Evolutionary conservation across 192 early-diverging fungal genomes (phyloP), one percentile per base, ranked within the genome.

Genomic region (Podila verticillata): DNA sequence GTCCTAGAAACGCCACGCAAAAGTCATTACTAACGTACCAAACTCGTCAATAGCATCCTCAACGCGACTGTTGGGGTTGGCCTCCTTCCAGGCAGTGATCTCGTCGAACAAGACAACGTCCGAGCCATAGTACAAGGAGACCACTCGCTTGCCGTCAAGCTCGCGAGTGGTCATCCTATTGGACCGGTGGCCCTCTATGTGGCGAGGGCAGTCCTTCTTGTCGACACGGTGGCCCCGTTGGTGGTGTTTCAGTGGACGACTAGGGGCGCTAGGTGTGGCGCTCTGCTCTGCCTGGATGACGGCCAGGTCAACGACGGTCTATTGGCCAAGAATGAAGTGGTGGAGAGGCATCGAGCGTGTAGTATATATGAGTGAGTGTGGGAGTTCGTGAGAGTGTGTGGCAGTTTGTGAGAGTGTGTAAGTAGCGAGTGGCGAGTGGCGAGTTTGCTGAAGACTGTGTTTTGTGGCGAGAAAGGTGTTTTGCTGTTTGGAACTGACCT

Each of bases 11-110:
- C 4, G 19, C 49, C 5, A 32, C 60, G n/a, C 9, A 39, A 26
- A 24, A 15, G 28, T 22, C 29, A 3, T 24, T 2, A 48, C 26
- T 28, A 26, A 36, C 65, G 34, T 70, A 84, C 83, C 72, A 48
- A 79, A 82, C 17, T 70, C 31, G 36, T 77, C 71, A 48, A 84
- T 78, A 7, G 71, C 72, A 26, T 82, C 67, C 20, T 71, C 70
- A 13, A 84, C 71, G 57, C 28, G 61, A 48, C 22, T 54, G 30
- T 74, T 61, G 3, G 71, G 83, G 44, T 82, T 77, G n/a, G 61
- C 67, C 0, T 61, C 24, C 15, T 48, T 28, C 63, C 73, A 84
- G 26, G 61, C 35, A 36, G 57, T 57, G n/a, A 84, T 84, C 34
- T 30, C 22, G 8, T 82, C 64, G 66, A 77, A 84, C 19, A 82